Conservation (phyloP, 176 grass and related monocot species). For the Triticum monococcum region DNA sequence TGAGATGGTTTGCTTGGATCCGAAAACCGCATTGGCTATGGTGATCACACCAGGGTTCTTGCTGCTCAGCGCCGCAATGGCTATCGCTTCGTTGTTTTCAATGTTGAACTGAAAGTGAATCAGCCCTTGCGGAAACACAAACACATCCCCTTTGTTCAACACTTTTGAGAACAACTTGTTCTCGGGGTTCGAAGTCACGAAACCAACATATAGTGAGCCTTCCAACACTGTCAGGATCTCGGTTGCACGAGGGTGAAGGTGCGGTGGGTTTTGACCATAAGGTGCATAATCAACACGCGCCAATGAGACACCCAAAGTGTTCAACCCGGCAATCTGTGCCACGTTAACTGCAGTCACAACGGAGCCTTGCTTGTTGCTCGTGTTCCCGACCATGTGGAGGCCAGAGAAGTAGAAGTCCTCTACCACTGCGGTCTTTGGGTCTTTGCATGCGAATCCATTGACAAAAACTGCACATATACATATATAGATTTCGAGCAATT, state of each 20-base stretch:
- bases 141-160: not conserved
- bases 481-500: not conserved
- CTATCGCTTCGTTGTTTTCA: not conserved
- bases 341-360: not conserved
- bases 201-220: constrained; percentile 1
- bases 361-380: not conserved
- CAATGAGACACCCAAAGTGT: not conserved
- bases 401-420: constrained; percentile 8
- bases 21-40: not conserved
- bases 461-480: not conserved
- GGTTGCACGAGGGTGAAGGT: constrained; percentile 5
- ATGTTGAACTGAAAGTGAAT: constrained; percentile 8
- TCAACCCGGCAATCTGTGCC: not conserved
- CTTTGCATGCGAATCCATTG: constrained; percentile 12
- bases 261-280: not conserved
- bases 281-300: not conserved
- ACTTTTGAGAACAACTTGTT: constrained; percentile 10
- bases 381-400: not conserved
- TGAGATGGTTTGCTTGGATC: not conserved
- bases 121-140: not conserved
- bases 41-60: constrained; percentile 15
- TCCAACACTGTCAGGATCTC: constrained; percentile 1
- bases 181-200: not conserved
- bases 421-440: not conserved
- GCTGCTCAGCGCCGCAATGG: not conserved